phyloP scores from a whole-genome alignment of 805 yeast genomes.

The Zygoascus tannicola region DNA sequence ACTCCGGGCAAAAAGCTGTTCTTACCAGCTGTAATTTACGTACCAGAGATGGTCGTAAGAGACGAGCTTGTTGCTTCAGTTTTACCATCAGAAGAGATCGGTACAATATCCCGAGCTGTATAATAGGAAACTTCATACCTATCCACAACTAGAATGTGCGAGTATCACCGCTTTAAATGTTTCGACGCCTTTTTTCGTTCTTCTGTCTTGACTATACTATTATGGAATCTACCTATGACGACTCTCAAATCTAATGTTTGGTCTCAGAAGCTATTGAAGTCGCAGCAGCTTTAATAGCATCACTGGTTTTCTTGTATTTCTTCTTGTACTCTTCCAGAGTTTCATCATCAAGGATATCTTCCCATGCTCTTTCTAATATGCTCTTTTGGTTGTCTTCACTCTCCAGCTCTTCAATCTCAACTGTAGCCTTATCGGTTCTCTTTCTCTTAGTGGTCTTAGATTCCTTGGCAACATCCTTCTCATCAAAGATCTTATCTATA shows the following conservation, averaged over 20 bases:
- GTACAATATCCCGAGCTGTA: constrained; percentile 91
- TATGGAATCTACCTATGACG: constrained; percentile 6
- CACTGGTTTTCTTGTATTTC: constrained; percentile 28
- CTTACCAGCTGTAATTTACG: constrained; percentile 82
- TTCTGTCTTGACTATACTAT: constrained; percentile 4
- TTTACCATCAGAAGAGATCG: constrained; percentile 88
- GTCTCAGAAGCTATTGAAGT: not conserved
- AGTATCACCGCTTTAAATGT: not conserved
- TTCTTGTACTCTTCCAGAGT: constrained; percentile 52
- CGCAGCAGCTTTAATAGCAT: not conserved
- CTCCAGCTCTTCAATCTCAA: constrained; percentile 47
- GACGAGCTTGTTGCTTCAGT: constrained; percentile 84
- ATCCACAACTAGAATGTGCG: too few species aligned
- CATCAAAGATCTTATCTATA: constrained; percentile 42
- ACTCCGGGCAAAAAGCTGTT: constrained; percentile 90
- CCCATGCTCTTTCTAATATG: constrained; percentile 63
- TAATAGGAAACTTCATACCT: constrained; percentile 92
- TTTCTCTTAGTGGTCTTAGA: constrained; percentile 19
- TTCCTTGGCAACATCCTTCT: constrained; percentile 33
- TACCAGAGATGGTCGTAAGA: constrained; percentile 69
- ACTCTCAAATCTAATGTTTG: not conserved
- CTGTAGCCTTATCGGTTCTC: constrained; percentile 33
- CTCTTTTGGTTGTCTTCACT: constrained; percentile 36
- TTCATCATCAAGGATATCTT: constrained; percentile 74
- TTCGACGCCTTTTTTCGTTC: not conserved